phyloP scores from a whole-genome alignment of 805 yeast genomes.

The Lachancea cidri region DNA sequence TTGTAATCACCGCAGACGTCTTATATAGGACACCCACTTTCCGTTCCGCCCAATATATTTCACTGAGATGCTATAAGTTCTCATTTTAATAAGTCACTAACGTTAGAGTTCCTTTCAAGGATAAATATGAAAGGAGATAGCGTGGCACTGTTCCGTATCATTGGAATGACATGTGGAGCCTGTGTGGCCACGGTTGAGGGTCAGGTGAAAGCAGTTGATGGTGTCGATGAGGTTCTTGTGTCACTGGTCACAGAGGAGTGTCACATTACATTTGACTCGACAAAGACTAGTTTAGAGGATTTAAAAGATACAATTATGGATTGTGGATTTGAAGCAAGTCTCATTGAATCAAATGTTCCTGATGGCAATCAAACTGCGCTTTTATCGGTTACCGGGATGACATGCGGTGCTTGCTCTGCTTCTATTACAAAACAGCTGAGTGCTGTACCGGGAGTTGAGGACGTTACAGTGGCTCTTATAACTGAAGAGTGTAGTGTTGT shows the following conservation, averaged over 20 bases:
- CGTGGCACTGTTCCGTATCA: conserved; percentile 11
- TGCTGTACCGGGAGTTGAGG: conserved; percentile 44
- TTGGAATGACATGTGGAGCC: conserved; percentile 92
- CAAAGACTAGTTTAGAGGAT: conserved; percentile 27
- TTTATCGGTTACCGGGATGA: conserved; percentile 61
- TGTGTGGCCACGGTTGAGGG: conserved; percentile 66
- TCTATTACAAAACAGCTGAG: conserved; percentile 56
- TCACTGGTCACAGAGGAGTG: conserved; percentile 77
- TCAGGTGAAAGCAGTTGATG: conserved; percentile 43
- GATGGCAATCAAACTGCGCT: background rate
- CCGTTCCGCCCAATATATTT: background rate
- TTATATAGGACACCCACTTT: background rate
- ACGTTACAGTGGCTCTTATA: conserved; percentile 61
- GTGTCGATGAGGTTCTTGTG: conserved; percentile 52
- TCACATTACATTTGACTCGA: conserved; percentile 42
- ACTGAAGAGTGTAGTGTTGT: conserved; percentile 66
- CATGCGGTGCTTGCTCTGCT: conserved; percentile 81
- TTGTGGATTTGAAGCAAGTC: conserved; percentile 59
- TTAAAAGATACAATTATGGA: conserved; percentile 59
- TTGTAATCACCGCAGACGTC: background rate
- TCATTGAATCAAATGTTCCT: conserved; percentile 1
- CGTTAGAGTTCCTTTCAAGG: background rate
- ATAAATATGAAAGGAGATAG: conserved; percentile 1
- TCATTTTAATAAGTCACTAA: background rate
- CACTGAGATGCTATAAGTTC: background rate